These are phyloP conservation scores for Rhizopus sp. DNA, from an alignment of 371 early-diverging fungal genomes.

Conservation along the genomic window DNA sequence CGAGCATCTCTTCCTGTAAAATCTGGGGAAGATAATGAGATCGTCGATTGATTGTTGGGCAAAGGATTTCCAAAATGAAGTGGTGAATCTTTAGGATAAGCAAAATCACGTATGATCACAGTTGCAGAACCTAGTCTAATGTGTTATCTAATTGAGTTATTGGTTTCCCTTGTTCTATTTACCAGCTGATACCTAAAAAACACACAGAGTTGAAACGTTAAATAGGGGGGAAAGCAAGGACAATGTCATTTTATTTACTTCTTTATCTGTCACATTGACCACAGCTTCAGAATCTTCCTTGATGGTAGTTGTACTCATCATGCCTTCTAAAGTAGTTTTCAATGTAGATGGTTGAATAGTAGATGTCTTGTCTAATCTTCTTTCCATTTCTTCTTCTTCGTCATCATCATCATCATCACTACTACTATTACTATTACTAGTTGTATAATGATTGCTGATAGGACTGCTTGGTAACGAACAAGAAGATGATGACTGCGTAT, in stretches of 20 bases:
- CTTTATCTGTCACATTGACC: neutral
- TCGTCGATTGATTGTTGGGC: conserved; percentile 12
- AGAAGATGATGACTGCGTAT: neutral
- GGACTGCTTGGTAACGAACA: neutral
- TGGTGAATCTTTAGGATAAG: conserved; percentile 61
- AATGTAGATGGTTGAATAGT: neutral
- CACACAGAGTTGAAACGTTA: neutral
- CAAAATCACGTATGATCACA: conserved; percentile 69
- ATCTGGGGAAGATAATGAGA: conserved; percentile 36
- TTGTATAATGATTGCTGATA: conserved; percentile 7
- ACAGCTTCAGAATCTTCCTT: neutral
- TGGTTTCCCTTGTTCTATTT: conserved; percentile 7
- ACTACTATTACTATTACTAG: neutral
- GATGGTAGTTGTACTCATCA: neutral
- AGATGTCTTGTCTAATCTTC: conserved; percentile 1
- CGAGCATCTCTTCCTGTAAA: conserved; percentile 53
- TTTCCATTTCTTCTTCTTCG: neutral
- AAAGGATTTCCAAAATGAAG: conserved; percentile 53
- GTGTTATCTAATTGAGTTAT: neutral
- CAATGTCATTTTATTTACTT: neutral
- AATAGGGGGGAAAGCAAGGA: too few species aligned
- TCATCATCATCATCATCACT: neutral
- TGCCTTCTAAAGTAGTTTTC: neutral
- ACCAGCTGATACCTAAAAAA: neutral
- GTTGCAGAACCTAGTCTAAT: neutral